A percentile compares a stretch with the other conserved stretches of the same genome.
Evolutionary conservation across 352 stramenopile species (phyloP).

Genomic region (Globisporangium irregulare): DNA sequence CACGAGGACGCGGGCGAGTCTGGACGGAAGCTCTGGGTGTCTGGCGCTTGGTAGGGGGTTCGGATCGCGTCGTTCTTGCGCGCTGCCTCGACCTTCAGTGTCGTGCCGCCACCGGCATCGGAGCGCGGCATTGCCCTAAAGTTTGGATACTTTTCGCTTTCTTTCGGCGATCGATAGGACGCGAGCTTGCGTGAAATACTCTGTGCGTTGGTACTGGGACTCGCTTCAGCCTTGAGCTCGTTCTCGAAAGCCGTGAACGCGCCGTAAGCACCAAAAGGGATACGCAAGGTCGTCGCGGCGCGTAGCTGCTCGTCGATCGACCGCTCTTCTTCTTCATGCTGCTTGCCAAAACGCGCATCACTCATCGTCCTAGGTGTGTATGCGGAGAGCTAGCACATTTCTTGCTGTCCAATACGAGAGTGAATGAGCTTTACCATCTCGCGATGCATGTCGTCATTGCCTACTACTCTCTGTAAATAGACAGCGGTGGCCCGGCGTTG

Average conservation of each 20-base stretch:
- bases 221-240: constrained; percentile 3
- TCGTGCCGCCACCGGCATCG: constrained; percentile 19
- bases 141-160: constrained; percentile 21
- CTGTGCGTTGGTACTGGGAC: background rate
- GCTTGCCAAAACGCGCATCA: background rate
- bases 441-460: too few relatives aligned
- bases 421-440: too few relatives aligned
- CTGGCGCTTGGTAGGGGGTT: constrained; percentile 44
- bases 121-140: constrained; percentile 30
- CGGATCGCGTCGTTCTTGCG: constrained; percentile 40
- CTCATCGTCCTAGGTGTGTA: too few relatives aligned
- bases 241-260: constrained; percentile 12
- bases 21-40: constrained; percentile 41
- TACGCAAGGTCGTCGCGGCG: constrained; percentile 5
- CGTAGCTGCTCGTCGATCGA: constrained; percentile 12
- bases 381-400: too few relatives aligned
- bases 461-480: too few relatives aligned
- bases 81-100: constrained; percentile 39
- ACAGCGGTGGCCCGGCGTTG: too few relatives aligned
- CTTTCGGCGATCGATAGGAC: constrained; percentile 24
- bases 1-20: constrained; percentile 25
- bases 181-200: constrained; percentile 8
- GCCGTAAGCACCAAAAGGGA: constrained; percentile 11
- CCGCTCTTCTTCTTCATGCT: background rate
- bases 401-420: too few relatives aligned